Conservation (phyloP, 2,329 filamentous ascomycete species). For the Hypomyces perniciosus region DNA sequence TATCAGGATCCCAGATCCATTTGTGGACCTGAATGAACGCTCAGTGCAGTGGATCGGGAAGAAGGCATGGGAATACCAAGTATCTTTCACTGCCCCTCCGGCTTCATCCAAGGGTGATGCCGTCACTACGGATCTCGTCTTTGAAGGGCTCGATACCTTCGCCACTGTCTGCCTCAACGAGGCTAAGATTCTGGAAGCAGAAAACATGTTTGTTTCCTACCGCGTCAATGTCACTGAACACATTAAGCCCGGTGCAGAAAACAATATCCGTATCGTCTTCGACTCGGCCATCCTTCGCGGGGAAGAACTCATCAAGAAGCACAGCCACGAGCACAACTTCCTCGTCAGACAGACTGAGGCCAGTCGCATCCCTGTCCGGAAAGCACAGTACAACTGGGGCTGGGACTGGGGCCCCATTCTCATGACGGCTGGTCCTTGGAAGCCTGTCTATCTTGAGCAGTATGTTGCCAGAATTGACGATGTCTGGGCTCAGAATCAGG, state of each 20-base stretch:
- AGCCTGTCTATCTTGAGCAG: slow-evolving; percentile 57
- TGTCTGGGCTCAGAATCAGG: slow-evolving; percentile 39
- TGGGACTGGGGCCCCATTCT: slow-evolving; percentile 67
- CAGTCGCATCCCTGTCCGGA: slow-evolving; percentile 37
- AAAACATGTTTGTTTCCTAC: slow-evolving; percentile 60
- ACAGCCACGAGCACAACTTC: slow-evolving; percentile 50
- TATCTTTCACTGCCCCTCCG: slow-evolving; percentile 25
- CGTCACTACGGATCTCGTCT: slow-evolving; percentile 41
- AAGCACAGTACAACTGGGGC: slow-evolving; percentile 65
- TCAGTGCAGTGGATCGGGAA: slow-evolving; percentile 57
- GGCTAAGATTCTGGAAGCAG: slow-evolving; percentile 44
- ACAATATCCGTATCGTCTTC: slow-evolving; percentile 51
- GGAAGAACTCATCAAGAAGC: slow-evolving; percentile 44
- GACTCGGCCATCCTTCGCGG: slow-evolving; percentile 48
- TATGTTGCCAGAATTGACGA: slow-evolving; percentile 55
- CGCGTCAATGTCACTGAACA: slow-evolving; percentile 44
- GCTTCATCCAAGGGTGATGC: slow-evolving; percentile 1
- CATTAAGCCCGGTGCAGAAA: slow-evolving; percentile 30
- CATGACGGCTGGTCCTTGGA: slow-evolving; percentile 61
- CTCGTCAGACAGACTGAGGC: slow-evolving; percentile 44
- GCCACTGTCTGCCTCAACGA: slow-evolving; percentile 53
- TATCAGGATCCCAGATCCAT: slow-evolving; percentile 47
- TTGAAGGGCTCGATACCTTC: slow-evolving; percentile 60
- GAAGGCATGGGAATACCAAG: slow-evolving; percentile 52
- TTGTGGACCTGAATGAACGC: slow-evolving; percentile 55